Conservation (phyloP, 495 filamentous ascomycete genomes). For the Lasiosphaeriaceae sp. region DNA sequence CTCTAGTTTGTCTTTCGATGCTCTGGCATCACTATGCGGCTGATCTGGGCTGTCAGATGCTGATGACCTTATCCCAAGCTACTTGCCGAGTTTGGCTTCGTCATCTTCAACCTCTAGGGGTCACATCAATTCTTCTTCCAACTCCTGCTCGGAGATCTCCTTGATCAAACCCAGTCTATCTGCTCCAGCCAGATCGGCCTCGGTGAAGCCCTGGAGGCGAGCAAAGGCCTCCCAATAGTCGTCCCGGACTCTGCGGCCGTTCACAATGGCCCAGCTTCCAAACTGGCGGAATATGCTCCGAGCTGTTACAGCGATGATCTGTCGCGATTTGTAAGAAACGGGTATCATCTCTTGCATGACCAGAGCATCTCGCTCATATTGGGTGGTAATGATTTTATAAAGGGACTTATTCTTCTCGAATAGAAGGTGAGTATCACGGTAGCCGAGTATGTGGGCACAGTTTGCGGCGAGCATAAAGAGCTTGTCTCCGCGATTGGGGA, state of each 20-base stretch:
- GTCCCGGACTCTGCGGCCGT: conserved; percentile 86
- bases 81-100: too few species aligned
- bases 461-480: conserved; percentile 98
- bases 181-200: too few species aligned
- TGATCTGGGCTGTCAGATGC: too few species aligned
- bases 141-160: too few species aligned
- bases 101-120: too few species aligned
- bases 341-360: conserved; percentile 93
- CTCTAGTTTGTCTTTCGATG: too few species aligned
- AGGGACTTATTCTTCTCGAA: too few species aligned
- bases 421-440: conserved; percentile 95
- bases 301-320: conserved; percentile 97
- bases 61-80: too few species aligned
- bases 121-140: too few species aligned
- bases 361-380: conserved; percentile 92
- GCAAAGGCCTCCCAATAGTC: conserved; percentile 99
- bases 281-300: conserved; percentile 99
- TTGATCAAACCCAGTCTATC: too few species aligned
- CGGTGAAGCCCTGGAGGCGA: conserved; percentile 94
- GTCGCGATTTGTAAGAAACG: conserved; percentile 93
- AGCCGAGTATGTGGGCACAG: conserved; percentile 90
- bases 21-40: too few species aligned
- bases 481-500: conserved; percentile 85
- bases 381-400: conserved; percentile 93
- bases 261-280: conserved; percentile 87